A percentile compares a stretch with the other conserved stretches of the same genome.
Evolutionary conservation across 306 rosid species (phyloP).

Genomic region (Vigna reflexopilosa): DNA sequence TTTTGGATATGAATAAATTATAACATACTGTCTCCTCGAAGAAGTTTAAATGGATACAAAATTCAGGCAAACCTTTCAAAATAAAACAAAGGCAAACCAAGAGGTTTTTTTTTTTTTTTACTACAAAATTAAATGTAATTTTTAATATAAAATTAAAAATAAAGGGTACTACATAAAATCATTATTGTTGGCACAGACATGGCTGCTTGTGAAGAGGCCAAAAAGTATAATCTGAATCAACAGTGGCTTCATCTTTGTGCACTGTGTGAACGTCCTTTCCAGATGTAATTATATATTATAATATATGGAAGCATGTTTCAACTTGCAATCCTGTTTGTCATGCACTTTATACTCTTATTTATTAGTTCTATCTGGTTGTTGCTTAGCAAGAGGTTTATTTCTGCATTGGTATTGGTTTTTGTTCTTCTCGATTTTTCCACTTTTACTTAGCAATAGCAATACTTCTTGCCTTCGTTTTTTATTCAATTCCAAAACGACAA

Average conservation of each 20-base stretch:
- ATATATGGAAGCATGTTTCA: not conserved
- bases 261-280: not conserved
- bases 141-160: not conserved
- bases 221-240: not conserved
- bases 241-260: not conserved
- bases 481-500: constrained; percentile 6
- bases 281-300: not conserved
- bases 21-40: not conserved
- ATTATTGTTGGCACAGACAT: not conserved
- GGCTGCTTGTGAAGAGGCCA: not conserved
- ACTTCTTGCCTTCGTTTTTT: not conserved
- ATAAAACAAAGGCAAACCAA: no score
- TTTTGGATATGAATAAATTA: not conserved
- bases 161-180: not conserved
- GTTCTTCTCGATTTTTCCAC: not conserved
- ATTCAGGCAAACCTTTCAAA: no score
- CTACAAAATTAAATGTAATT: not conserved
- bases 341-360: constrained; percentile 1
- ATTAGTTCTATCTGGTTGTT: constrained; percentile 17
- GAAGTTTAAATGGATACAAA: not conserved
- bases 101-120: not conserved
- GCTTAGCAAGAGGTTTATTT: not conserved
- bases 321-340: constrained; percentile 3
- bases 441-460: no score
- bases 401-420: not conserved